Evolutionary conservation across 129 eudicot genomes (phyloP).

Genomic region (Tagetes patula): DNA sequence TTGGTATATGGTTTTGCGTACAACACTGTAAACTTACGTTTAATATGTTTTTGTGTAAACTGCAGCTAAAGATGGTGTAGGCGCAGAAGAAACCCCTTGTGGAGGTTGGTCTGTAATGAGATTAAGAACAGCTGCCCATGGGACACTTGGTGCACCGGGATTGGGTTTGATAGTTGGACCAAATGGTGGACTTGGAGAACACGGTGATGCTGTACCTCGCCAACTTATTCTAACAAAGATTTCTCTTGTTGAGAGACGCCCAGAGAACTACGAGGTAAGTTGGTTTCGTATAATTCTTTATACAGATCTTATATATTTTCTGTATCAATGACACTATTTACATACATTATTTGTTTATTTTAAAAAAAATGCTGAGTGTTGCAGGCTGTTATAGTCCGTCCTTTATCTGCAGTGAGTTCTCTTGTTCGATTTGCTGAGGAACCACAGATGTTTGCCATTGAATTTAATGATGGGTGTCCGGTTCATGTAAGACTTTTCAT

Average conservation of each 20-base stretch:
- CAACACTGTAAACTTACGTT: background rate
- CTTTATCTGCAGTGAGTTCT: slow-evolving; percentile 80
- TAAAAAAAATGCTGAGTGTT: slow-evolving; percentile 5
- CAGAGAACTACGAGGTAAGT: slow-evolving; percentile 86
- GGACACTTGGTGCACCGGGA: slow-evolving; percentile 63
- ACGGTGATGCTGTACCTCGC: slow-evolving; percentile 95
- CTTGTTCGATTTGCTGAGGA: slow-evolving; percentile 98
- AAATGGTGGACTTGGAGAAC: slow-evolving; percentile 96
- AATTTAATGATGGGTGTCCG: slow-evolving; percentile 95
- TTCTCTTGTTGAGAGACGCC: slow-evolving; percentile 94
- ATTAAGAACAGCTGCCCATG: slow-evolving; percentile 88
- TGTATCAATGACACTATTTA: background rate
- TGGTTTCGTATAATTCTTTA: slow-evolving; percentile 9
- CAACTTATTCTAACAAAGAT: slow-evolving; percentile 82
- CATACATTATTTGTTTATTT: background rate
- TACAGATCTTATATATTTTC: background rate
- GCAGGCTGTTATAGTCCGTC: slow-evolving; percentile 97
- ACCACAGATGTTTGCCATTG: slow-evolving; percentile 97
- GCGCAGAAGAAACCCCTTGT: slow-evolving; percentile 92
- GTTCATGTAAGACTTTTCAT: slow-evolving; percentile 64
- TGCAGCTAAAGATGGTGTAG: slow-evolving; percentile 97
- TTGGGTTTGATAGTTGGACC: slow-evolving; percentile 81
- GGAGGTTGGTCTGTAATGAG: slow-evolving; percentile 95
- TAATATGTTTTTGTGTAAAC: slow-evolving; percentile 15
- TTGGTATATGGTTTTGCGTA: slow-evolving; percentile 1